Conservation (phyloP, 805 yeast genomes). For the Zygosaccharomyces bailii region DNA sequence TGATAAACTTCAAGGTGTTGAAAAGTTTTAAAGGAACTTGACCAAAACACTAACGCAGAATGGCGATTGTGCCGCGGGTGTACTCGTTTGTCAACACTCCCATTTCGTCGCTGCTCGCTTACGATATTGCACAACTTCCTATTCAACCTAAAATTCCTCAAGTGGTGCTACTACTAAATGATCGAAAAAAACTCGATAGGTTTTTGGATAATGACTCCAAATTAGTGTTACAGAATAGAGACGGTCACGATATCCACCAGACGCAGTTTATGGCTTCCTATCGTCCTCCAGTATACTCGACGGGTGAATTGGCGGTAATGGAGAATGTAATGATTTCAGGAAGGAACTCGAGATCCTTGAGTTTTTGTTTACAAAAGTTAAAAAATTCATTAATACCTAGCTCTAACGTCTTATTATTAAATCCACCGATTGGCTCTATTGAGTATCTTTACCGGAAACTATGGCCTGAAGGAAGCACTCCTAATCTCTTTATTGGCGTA, state of each 20-base stretch:
- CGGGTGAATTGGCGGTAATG: slow-evolving; percentile 37
- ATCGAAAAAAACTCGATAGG: slow-evolving; percentile 40
- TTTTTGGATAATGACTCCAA: slow-evolving; percentile 43
- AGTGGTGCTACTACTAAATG: slow-evolving; percentile 42
- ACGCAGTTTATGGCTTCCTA: slow-evolving; percentile 34
- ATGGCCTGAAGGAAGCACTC: slow-evolving; percentile 54
- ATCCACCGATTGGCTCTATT: slow-evolving; percentile 71
- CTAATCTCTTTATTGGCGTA: slow-evolving; percentile 56
- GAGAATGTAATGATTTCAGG: slow-evolving; percentile 60
- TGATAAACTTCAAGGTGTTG: neutral
- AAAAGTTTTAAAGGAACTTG: too few species aligned
- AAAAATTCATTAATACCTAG: slow-evolving; percentile 38
- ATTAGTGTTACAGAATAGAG: slow-evolving; percentile 29
- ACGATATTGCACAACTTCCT: slow-evolving; percentile 43
- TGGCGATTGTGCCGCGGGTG: slow-evolving; percentile 34
- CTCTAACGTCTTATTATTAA: slow-evolving; percentile 58
- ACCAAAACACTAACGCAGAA: slow-evolving; percentile 9
- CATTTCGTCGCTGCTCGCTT: slow-evolving; percentile 41
- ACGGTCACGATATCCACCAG: slow-evolving; percentile 15
- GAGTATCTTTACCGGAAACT: slow-evolving; percentile 44
- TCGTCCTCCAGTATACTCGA: slow-evolving; percentile 32
- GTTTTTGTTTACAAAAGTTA: slow-evolving; percentile 48
- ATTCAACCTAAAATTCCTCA: slow-evolving; percentile 38
- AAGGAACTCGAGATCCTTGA: slow-evolving; percentile 51
- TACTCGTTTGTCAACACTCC: slow-evolving; percentile 45